Evolutionary conservation across 23 red algal genomes (phyloP), one percentile per base, ranked within the genome.

Genomic region (Gracilaria domingensis): DNA sequence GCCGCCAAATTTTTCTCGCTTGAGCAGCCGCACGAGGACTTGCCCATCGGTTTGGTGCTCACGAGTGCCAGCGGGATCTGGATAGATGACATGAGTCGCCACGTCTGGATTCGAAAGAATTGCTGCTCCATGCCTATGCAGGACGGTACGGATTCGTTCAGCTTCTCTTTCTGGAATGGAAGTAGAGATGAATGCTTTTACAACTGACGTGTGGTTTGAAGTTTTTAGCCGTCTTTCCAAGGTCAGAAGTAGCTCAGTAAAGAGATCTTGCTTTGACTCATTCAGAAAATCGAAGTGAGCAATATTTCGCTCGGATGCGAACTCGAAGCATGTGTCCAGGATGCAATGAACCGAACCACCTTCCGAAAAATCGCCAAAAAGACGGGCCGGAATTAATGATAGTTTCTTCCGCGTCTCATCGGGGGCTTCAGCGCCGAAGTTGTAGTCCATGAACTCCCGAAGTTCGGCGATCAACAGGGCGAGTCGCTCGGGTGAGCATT

Each of bases 41-140:
- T 98, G 91, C 30, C 57, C 78, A 53, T 89, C 91, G 25, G 83
- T 89, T 25, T 98, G 90, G 17, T 92, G 59, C 44, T 98, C 95
- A 0, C 76, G 70, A 30, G 84, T 84, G 50, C 85, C 83, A 0
- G 83, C 65, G 18, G 89, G 82, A 55, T 98, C 95, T 6, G 90
- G 95, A 71, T 98, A 94, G 36, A 98, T 79, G 13, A 98, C 78
- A 85, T 98, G 95, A 36, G 95, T 98, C 14, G 95, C 95, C 44
- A 91, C 85, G 33, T 75, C 60, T 48, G 88, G 75, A 35, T 87
- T 87, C 26, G 95, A 93, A 18, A 98, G 90, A 73, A 98, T 66
- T 23, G 71, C 78, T 14, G 91, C 95, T 38, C 91, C 95, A 65
- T 98, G 95, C 21, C 54, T 42, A 25, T 90, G 87, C 37, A 71